Evolutionary conservation across 306 rosid genomes (phyloP), one percentile per base, ranked within the genome.

Genomic region (Vigna radiata): DNA sequence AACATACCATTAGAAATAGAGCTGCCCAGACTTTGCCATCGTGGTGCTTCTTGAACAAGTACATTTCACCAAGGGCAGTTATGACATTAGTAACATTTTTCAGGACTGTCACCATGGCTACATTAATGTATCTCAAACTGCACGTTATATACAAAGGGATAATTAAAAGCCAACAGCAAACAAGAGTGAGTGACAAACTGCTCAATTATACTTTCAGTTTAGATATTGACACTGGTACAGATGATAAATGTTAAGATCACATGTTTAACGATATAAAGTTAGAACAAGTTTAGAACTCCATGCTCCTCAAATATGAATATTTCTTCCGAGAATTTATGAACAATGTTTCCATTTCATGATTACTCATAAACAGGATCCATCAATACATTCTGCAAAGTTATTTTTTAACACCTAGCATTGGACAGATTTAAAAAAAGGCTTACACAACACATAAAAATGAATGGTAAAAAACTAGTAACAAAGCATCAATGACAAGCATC

Each of bases 91-190:
- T 91, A 83, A 92, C 97, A 79, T 96, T 96, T 90, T 96, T 96
- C 87, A 96, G 85, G 83, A 96, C 91, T 10, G 98, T 96, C 87
- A 96, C 97, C 99, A 96, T 96, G 23, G 98, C 99, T 48, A 96
- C 97, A 83, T 96, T 96, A 81, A 92, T 96, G 88, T 96, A 92
- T 90, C 85, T 96, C 89, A 96, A 89, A 86, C 99, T 96, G 98
- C 96, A 88, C 68, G 81, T 29, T 72, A 58, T 72, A 58, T 70
- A 77, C 79, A 44, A 70, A 82, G 15, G 44, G 66, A 68, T 81
- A 39, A 82, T 70, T 14, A 52, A 72, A 61, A 7, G 70, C 23
- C 70, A 21, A 41, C 25, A 72, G 29, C 15, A 41, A 68, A 37
- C 49, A 21, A 55, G 44, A 60, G 47, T 18, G 11, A 68, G 17